Evolutionary conservation across 768 basidiomycete species (phyloP).

Genomic region (Termitomyces sp.): DNA sequence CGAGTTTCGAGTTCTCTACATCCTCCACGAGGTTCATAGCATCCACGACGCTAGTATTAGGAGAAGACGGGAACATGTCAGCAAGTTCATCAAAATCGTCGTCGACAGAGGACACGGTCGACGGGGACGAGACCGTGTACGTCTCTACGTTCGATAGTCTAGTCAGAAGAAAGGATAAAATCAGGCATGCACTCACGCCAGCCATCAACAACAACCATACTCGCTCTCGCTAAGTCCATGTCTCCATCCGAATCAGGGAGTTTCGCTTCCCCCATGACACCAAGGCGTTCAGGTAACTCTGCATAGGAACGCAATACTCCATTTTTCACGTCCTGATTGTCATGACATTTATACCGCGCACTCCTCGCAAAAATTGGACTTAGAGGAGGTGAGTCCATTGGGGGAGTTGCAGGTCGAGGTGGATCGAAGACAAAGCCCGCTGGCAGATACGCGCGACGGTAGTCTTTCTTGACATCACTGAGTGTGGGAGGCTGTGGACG

Average conservation of each 20-base stretch:
- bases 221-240: conserved; percentile 36
- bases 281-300: conserved; percentile 39
- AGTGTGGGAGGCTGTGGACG: conserved; percentile 5
- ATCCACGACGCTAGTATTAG: conserved; percentile 41
- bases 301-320: conserved; percentile 21
- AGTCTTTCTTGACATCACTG: conserved; percentile 6
- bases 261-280: conserved; percentile 17
- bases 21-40: conserved; percentile 28
- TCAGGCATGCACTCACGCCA: conserved; percentile 50
- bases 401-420: conserved; percentile 22
- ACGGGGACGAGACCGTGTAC: conserved; percentile 39
- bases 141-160: conserved; percentile 27
- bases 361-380: conserved; percentile 33
- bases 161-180: not conserved
- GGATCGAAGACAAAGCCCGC: conserved; percentile 15
- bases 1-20: conserved; percentile 47
- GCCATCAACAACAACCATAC: conserved; percentile 61
- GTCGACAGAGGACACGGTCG: conserved; percentile 39
- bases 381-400: conserved; percentile 27
- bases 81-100: conserved; percentile 57
- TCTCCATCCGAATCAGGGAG: conserved; percentile 17
- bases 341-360: not conserved
- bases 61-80: conserved; percentile 40
- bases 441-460: conserved; percentile 17
- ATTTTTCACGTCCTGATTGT: not conserved